Evolutionary conservation across 345 rosid genomes (phyloP).

Genomic region (Garcia nutans): DNA sequence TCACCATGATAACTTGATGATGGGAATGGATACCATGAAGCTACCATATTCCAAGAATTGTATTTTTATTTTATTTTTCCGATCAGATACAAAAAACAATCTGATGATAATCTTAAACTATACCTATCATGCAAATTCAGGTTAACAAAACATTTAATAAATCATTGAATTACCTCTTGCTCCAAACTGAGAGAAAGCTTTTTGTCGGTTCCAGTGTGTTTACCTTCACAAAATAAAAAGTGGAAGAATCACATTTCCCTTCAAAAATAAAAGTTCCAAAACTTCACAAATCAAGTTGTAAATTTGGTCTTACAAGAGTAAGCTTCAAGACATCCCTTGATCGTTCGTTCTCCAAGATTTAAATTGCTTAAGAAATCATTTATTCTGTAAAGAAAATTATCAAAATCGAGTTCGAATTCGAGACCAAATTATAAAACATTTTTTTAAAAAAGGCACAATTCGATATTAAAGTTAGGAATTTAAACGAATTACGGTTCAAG

Average conservation of each 20-base stretch:
- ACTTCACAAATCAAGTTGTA: neutral
- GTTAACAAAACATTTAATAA: neutral
- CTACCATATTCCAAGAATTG: too few species aligned
- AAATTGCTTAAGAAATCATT: slow-evolving; percentile 63
- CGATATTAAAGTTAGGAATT: neutral
- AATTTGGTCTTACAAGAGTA: slow-evolving; percentile 64
- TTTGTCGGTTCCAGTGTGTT: slow-evolving; percentile 87
- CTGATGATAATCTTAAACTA: too few species aligned
- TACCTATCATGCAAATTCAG: too few species aligned
- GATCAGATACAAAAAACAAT: too few species aligned
- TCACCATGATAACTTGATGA: too few species aligned
- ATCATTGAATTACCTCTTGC: slow-evolving; percentile 57
- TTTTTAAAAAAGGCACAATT: neutral
- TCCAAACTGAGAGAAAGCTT: slow-evolving; percentile 87
- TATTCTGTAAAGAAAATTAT: slow-evolving; percentile 42
- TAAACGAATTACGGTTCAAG: slow-evolving; percentile 47
- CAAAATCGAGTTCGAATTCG: neutral
- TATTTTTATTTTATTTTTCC: too few species aligned
- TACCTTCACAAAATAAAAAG: slow-evolving; percentile 48
- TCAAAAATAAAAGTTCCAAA: neutral
- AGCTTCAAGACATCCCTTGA: slow-evolving; percentile 81
- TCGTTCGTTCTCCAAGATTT: slow-evolving; percentile 74
- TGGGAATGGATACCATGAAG: too few species aligned
- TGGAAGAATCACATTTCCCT: slow-evolving; percentile 1
- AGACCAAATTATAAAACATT: too few species aligned